phyloP scores from a whole-genome alignment of 768 basidiomycete species.

The Russula olivacea region DNA sequence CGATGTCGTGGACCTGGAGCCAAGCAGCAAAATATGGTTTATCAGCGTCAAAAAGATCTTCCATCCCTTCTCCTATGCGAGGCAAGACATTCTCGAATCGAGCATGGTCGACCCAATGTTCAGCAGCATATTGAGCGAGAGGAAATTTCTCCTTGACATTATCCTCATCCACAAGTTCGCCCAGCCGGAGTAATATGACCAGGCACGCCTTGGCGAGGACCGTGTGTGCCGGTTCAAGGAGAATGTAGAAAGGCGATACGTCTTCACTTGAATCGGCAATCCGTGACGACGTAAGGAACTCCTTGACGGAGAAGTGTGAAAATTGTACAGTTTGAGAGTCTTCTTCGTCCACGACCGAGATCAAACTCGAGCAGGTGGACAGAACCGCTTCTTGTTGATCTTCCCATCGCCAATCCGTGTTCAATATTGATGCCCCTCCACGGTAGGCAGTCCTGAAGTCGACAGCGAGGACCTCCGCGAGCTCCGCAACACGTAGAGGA shows the following conservation, averaged over 20 bases:
- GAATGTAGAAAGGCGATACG: background rate
- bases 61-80: background rate
- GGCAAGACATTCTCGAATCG: background rate
- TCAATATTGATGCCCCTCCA: background rate
- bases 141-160: background rate
- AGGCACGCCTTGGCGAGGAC: background rate
- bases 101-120: background rate
- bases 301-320: constrained; percentile 3
- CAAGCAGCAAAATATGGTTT: background rate
- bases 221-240: background rate
- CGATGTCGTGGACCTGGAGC: background rate
- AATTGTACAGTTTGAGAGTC: background rate
- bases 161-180: background rate
- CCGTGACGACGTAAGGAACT: background rate
- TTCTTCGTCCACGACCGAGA: background rate
- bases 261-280: background rate
- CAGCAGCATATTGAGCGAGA: background rate
- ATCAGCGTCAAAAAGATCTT: background rate
- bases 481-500: background rate
- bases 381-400: background rate
- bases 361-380: background rate
- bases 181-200: background rate
- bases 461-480: background rate
- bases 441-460: background rate
- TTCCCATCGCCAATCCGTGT: constrained; percentile 1